These are phyloP conservation scores for Scalesia atractyloides DNA, from an alignment of 129 eudicot species.

Conservation along the genomic window DNA sequence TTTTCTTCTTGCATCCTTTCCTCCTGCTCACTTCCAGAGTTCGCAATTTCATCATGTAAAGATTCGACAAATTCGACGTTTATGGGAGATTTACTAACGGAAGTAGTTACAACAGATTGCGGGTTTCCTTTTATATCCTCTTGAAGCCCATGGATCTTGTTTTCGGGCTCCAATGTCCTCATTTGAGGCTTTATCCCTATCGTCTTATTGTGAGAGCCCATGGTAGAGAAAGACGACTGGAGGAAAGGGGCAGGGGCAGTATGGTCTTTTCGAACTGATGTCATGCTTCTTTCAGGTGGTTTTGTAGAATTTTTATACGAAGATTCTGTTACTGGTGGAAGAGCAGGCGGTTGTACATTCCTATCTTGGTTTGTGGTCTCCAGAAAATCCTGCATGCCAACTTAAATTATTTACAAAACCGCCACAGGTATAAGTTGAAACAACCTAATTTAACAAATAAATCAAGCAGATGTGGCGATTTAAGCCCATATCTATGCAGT, in stretches of 20 bases:
- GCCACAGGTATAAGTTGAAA: slow-evolving; percentile 9
- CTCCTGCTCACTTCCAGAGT: slow-evolving; percentile 28
- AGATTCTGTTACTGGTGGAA: slow-evolving; percentile 20
- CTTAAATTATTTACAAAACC: slow-evolving; percentile 24
- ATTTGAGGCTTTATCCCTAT: slow-evolving; percentile 27
- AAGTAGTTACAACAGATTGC: slow-evolving; percentile 22
- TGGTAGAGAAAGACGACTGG: slow-evolving; percentile 47
- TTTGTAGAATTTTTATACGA: slow-evolving; percentile 30
- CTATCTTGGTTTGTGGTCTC: slow-evolving; percentile 27
- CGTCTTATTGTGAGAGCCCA: slow-evolving; percentile 37
- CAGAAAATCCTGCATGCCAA: slow-evolving; percentile 52
- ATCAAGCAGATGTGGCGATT: neutral
- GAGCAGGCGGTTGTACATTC: slow-evolving; percentile 24
- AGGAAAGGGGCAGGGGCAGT: slow-evolving; percentile 37
- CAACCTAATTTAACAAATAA: slow-evolving; percentile 15
- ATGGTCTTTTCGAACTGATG: slow-evolving; percentile 36
- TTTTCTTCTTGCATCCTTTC: slow-evolving; percentile 41
- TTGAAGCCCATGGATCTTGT: slow-evolving; percentile 15
- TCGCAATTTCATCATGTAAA: slow-evolving; percentile 29
- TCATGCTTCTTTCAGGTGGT: slow-evolving; percentile 50
- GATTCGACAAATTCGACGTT: slow-evolving; percentile 18
- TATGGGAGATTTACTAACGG: slow-evolving; percentile 17
- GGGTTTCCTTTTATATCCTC: slow-evolving; percentile 29
- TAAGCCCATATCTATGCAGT: neutral
- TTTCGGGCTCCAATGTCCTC: slow-evolving; percentile 30